Base-by-base conservation (phyloP, 495 filamentous ascomycete species). In the Ascodesmis nigricans region DNA sequence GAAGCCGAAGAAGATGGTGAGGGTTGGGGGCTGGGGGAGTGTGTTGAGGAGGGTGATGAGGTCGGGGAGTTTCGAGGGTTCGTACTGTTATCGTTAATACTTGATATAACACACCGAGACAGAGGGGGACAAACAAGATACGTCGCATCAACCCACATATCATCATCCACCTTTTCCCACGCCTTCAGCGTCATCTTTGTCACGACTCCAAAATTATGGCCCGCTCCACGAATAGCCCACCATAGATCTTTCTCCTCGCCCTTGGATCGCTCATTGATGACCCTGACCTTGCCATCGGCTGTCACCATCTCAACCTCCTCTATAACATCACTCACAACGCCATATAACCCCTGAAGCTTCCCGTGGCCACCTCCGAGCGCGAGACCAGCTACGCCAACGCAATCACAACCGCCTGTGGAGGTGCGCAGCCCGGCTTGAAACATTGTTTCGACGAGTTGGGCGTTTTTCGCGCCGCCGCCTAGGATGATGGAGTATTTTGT, bases 171-270 rank as follows among this genome's bases (percentile, higher is more conserved):
- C 2, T 6, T 9, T 9, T 25, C 21, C 16, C 27, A 36, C n/a
- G 27, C 18, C 23, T 27, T 36, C 9, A 15, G 5, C 1, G 1
- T 36, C 20, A 15, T n/a, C 33, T 36, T 3, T 8, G 27, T 23
- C 20, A 74, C 61, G 45, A 73, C 65, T 31, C 67, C 69, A 36
- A 72, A 73, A 49, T 73, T 72, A 45, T 68, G 63, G 3, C 69
- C 68, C 21, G 67, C 69, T 3, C 70, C 70, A 29, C 55, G 53
- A 33, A 74, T 44, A 5, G 57, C 67, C 64, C 65, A 70, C 46
- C 53, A 71, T 32, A 71, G 58, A 16, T 69, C 61, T 5, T 59
- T 50, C 31, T 51, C 47, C 4, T 51, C 29, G 27, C 59, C 38
- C 15, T 58, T 38, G 8, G 54, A 61, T n/a, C n/a, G n/a, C n/a